Base-by-base conservation (phyloP, 2,329 filamentous ascomycete species). In the Colletotrichum navitas region DNA sequence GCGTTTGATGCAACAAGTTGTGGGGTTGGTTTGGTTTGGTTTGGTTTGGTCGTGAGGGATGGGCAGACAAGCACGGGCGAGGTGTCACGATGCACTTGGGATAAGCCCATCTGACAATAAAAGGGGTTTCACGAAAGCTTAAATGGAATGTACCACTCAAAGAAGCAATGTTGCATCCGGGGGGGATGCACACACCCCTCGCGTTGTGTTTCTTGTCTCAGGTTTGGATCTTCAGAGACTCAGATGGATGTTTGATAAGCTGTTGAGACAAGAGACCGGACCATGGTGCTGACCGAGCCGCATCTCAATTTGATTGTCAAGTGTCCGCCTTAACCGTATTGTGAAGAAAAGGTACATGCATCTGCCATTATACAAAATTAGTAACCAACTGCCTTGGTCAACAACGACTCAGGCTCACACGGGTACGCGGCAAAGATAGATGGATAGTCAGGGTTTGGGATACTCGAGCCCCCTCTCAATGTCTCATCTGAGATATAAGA, bases 111-210 rank as follows among this genome's bases (percentile, higher is more conserved):
- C 49, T 43, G 26, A 29, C 32, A 39, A 34, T 32, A 26, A 29
- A 32, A 29, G 26, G 49, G 11, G 49, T 52, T 52, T 52, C 49
- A 54, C 61, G 21, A 49, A 54, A 49, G 36, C n/a, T 29, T 55
- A 41, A 62, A 51, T 51, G 60, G 26, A 11, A 41, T 26, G 49
- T 41, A n/a, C 11, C 39, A 21, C 14, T n/a, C 7, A 47, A n/a
- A 63, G 36, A 63, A 63, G 45, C 45, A 63, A 63, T 41, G 34
- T 63, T 63, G 45, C 45, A 63, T 24, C 34, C 54, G 34, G 60
- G n/a, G 60, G 16, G 34, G 26, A 11, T 3, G 7, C 5, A 2
- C 29, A 18, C 26, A 14, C 32, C n/a, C n/a, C 34, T n/a, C 24
- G 32, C 32, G 36, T 34, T 45, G 58, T 61, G 58, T 61, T 34